These are phyloP conservation scores for Trametes cubensis DNA, from an alignment of 768 basidiomycete species.

Conservation along the genomic window DNA sequence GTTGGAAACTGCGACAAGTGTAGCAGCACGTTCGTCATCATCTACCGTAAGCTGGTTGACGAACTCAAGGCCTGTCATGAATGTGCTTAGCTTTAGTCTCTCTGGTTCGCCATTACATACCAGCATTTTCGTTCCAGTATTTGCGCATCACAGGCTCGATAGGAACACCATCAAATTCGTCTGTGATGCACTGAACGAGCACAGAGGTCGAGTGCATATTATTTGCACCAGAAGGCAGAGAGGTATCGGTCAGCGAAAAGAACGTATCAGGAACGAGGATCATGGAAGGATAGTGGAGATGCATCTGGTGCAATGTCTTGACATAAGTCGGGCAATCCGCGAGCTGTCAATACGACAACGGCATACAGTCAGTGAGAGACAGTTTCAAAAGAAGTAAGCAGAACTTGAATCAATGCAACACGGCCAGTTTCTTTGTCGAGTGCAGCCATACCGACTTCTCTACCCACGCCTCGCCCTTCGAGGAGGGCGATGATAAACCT, in stretches of 20 bases:
- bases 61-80: slow-evolving; percentile 68
- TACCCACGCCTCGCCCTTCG: slow-evolving; percentile 76
- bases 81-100: slow-evolving; percentile 4
- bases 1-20: slow-evolving; percentile 74
- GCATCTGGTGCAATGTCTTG: slow-evolving; percentile 86
- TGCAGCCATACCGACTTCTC: slow-evolving; percentile 87
- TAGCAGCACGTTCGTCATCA: slow-evolving; percentile 80
- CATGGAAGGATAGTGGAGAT: slow-evolving; percentile 68
- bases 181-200: slow-evolving; percentile 70
- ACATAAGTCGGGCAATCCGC: slow-evolving; percentile 88
- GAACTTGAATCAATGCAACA: slow-evolving; percentile 77
- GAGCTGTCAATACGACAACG: slow-evolving; percentile 46
- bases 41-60: slow-evolving; percentile 77
- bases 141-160: slow-evolving; percentile 74
- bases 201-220: slow-evolving; percentile 54
- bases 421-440: slow-evolving; percentile 79
- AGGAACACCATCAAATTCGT: slow-evolving; percentile 70
- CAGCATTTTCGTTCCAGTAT: slow-evolving; percentile 85
- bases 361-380: slow-evolving; percentile 1
- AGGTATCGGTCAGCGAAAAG: slow-evolving; percentile 57
- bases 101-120: slow-evolving; percentile 39
- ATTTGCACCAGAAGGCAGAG: slow-evolving; percentile 47
- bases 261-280: slow-evolving; percentile 86
- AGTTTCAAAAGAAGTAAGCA: slow-evolving; percentile 1
- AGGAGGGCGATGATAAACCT: slow-evolving; percentile 70